Evolutionary conservation across 208 protist genomes (phyloP).

Genomic region (Phytomonas francai): DNA sequence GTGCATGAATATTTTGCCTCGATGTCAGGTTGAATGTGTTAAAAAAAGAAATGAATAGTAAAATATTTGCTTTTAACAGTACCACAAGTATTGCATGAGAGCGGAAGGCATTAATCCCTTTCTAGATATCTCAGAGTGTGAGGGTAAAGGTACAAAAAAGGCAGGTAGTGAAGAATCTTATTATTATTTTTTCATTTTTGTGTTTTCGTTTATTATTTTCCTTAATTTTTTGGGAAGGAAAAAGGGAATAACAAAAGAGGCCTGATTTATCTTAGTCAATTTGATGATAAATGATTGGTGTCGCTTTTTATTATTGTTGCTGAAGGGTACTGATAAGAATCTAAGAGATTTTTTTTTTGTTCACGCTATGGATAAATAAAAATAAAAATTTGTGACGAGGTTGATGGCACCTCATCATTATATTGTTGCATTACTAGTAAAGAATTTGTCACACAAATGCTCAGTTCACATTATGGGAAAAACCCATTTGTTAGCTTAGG

Average conservation of each 20-base stretch:
- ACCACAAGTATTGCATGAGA: not conserved
- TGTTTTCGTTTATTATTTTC: slow-evolving; percentile 9
- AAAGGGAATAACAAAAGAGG: slow-evolving; percentile 2
- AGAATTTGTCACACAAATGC: not conserved
- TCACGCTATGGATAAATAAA: not conserved
- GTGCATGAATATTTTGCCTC: slow-evolving; percentile 5
- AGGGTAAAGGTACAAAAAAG: not conserved
- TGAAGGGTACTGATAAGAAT: not conserved
- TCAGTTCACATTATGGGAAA: not conserved
- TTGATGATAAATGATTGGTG: not conserved
- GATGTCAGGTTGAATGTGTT: not conserved
- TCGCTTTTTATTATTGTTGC: not conserved
- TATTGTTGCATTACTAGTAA: not conserved
- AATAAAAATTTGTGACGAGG: not conserved
- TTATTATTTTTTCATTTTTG: slow-evolving; percentile 9
- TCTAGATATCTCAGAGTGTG: not conserved
- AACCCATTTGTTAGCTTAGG: slow-evolving; percentile 5
- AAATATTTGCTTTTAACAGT: not conserved
- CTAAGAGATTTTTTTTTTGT: not conserved
- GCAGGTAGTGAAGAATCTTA: not conserved
- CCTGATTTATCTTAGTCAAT: not conserved
- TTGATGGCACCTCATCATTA: not conserved
- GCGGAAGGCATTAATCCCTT: not conserved
- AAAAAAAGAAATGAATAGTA: not conserved
- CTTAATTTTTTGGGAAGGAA: not conserved